A percentile compares a stretch with the other conserved stretches of the same genome.
These are phyloP conservation scores for Magnaporthiopsis poae DNA, from an alignment of 2,329 filamentous ascomycete genomes.

Conservation along the genomic window DNA sequence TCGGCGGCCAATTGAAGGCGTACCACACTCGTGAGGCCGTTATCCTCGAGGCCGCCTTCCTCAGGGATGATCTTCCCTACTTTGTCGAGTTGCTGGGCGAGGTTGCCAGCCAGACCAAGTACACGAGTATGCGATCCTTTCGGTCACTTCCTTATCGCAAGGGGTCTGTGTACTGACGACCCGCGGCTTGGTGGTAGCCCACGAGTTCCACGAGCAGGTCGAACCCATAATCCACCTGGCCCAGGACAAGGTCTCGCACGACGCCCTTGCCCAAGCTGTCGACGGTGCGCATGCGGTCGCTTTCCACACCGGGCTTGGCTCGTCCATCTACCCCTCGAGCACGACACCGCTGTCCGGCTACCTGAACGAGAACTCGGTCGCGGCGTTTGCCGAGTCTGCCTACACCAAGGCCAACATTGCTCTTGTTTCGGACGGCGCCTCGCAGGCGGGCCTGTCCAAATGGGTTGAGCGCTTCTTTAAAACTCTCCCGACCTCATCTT, in stretches of 20 bases:
- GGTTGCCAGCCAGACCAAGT: constrained; percentile 80
- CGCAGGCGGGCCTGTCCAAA: constrained; percentile 65
- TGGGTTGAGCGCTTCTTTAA: constrained; percentile 93
- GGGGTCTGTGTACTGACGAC: constrained; percentile 11
- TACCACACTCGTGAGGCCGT: constrained; percentile 90
- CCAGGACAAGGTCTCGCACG: constrained; percentile 61
- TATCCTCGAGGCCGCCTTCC: constrained; percentile 86
- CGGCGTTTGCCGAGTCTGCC: constrained; percentile 64
- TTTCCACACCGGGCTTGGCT: constrained; percentile 87
- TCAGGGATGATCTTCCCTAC: constrained; percentile 91
- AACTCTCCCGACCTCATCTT: constrained; percentile 47
- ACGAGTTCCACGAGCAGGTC: constrained; percentile 86
- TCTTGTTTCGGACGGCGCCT: constrained; percentile 79
- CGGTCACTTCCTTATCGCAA: neutral
- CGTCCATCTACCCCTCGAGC: constrained; percentile 62
- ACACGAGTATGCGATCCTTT: constrained; percentile 48
- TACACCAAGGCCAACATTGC: constrained; percentile 88
- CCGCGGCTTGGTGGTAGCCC: constrained; percentile 42
- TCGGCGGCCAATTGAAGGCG: constrained; percentile 79
- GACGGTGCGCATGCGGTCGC: constrained; percentile 79
- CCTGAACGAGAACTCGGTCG: constrained; percentile 64
- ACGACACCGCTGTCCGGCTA: constrained; percentile 69
- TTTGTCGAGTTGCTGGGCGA: constrained; percentile 92
- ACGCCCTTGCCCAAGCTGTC: constrained; percentile 59
- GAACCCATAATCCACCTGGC: constrained; percentile 64